A percentile compares a stretch with the other conserved stretches of the same genome.
These are phyloP conservation scores for Marasmius sp. DNA, from an alignment of 1,284 basidiomycete genomes.

Conservation along the genomic window DNA sequence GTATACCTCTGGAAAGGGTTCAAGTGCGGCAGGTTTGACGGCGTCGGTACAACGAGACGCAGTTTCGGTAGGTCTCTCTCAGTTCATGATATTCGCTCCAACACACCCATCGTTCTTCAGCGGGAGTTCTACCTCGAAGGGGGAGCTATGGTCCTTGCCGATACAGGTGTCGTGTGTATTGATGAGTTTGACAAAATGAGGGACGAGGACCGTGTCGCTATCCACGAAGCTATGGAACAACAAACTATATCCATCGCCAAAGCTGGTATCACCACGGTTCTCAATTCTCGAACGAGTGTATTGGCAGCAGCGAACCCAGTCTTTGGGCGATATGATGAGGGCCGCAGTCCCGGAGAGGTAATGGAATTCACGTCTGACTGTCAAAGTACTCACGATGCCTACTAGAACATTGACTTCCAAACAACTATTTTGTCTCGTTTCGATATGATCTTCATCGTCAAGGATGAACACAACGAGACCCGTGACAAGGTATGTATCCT, in stretches of 20 bases:
- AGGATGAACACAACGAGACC: conserved; percentile 95
- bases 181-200: conserved; percentile 99
- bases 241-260: conserved; percentile 99
- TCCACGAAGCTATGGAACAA: conserved; percentile 99
- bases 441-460: conserved; percentile 99
- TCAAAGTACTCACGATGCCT: not conserved
- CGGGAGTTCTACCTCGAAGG: conserved; percentile 99
- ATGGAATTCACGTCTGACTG: not conserved
- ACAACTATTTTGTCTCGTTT: conserved; percentile 98
- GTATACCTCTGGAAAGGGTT: conserved; percentile 98
- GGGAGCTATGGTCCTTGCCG: conserved; percentile 98
- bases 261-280: conserved; percentile 97
- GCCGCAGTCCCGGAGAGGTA: conserved; percentile 94
- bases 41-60: conserved; percentile 96
- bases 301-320: conserved; percentile 98
- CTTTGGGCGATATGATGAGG: conserved; percentile 98
- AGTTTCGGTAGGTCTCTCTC: conserved; percentile 64
- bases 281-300: conserved; percentile 96
- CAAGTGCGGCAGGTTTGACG: conserved; percentile 96
- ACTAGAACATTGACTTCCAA: conserved; percentile 95
- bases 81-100: conserved; percentile 3
- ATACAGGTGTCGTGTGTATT: conserved; percentile 98
- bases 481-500: conserved; percentile 73
- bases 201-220: conserved; percentile 97
- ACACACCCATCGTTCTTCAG: conserved; percentile 37